Conservation (phyloP, 1,284 basidiomycete species). For the Trametes hirsuta region DNA sequence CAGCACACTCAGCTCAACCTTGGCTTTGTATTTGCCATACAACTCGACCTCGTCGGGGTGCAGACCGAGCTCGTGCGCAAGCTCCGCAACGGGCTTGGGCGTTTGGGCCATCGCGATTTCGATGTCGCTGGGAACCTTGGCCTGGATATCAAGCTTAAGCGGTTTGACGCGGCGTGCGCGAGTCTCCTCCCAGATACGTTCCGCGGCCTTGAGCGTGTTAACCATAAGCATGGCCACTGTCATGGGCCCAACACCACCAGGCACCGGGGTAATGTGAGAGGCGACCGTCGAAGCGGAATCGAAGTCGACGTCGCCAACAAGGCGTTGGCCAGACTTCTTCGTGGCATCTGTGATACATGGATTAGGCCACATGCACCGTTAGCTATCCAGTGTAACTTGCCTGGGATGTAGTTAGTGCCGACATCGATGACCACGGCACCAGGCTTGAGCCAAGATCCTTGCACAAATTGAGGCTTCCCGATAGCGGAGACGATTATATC, state of each 20-base stretch:
- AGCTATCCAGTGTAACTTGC: conserved; percentile 39
- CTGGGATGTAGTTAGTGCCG: conserved; percentile 96
- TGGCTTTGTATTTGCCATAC: conserved; percentile 97
- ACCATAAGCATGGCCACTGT: conserved; percentile 99
- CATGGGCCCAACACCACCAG: conserved; percentile 99
- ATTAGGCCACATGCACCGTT: neutral
- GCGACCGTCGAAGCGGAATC: conserved; percentile 78
- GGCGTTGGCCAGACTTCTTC: conserved; percentile 95
- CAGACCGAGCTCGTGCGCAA: conserved; percentile 91
- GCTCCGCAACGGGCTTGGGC: conserved; percentile 85
- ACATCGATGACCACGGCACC: conserved; percentile 96
- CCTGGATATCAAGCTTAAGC: conserved; percentile 76
- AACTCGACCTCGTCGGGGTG: conserved; percentile 88
- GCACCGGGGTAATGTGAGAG: conserved; percentile 94
- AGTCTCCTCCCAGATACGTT: conserved; percentile 75
- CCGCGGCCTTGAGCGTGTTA: conserved; percentile 89
- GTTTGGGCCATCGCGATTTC: conserved; percentile 96
- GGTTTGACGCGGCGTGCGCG: conserved; percentile 76
- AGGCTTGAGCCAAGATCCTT: conserved; percentile 95
- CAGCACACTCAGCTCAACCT: conserved; percentile 90
- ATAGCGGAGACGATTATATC: conserved; percentile 96
- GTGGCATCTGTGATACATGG: conserved; percentile 59
- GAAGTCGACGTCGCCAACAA: conserved; percentile 97
- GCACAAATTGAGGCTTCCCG: conserved; percentile 88
- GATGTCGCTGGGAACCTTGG: conserved; percentile 94